A percentile compares a stretch with the other conserved stretches of the same genome.
Evolutionary conservation across 2,329 filamentous ascomycete genomes (phyloP).

Genomic region (Tricladium varicosporioides): DNA sequence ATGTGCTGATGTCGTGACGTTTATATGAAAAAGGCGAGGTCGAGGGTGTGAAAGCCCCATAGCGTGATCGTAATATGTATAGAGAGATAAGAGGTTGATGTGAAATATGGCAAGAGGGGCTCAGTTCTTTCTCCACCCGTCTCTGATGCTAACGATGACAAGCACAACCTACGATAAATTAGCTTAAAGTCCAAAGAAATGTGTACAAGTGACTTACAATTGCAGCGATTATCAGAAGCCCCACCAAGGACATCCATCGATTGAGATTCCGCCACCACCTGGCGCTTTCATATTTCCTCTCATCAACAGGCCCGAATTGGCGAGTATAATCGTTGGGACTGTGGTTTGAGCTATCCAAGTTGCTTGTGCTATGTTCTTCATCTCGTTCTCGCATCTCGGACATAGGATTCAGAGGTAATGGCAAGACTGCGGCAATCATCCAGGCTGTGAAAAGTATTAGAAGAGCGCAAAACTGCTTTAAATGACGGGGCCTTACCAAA

Average conservation of each 20-base stretch:
- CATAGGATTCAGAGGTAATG: constrained; percentile 60
- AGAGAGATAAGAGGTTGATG: background rate
- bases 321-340: constrained; percentile 26
- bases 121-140: constrained; percentile 19
- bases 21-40: background rate
- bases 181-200: background rate
- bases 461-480: background rate
- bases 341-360: constrained; percentile 25
- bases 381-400: constrained; percentile 49
- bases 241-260: constrained; percentile 57
- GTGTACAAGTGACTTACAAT: constrained; percentile 43
- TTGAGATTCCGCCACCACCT: constrained; percentile 64
- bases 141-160: constrained; percentile 25
- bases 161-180: constrained; percentile 26
- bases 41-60: background rate
- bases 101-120: background rate
- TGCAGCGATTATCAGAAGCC: constrained; percentile 51
- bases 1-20: background rate
- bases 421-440: constrained; percentile 76
- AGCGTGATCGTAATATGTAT: background rate
- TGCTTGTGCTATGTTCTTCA: constrained; percentile 30
- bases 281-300: constrained; percentile 49
- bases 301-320: constrained; percentile 32
- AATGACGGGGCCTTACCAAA: constrained; percentile 51
- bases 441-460: constrained; percentile 52